Conservation (phyloP, 805 yeast genomes). For the Tetrapisispora namnaoensis region DNA sequence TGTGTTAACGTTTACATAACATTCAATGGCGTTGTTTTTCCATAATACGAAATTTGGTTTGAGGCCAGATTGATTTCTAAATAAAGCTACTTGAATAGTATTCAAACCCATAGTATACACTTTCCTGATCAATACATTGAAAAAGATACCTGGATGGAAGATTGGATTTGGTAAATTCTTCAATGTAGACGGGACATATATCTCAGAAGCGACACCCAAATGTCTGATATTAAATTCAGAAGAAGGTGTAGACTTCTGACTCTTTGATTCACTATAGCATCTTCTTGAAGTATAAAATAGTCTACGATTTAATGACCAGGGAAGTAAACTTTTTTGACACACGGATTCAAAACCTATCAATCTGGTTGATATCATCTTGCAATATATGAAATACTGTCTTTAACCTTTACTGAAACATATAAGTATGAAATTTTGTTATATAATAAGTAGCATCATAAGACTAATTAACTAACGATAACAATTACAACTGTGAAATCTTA, state of each 20-base stretch:
- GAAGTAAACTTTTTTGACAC: neutral
- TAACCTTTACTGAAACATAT: too few species aligned
- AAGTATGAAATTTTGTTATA: too few species aligned
- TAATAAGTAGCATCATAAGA: too few species aligned
- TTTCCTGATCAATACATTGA: slow-evolving; percentile 46
- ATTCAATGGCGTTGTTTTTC: slow-evolving; percentile 78
- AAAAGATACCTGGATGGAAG: slow-evolving; percentile 33
- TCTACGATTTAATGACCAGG: neutral
- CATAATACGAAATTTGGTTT: slow-evolving; percentile 65
- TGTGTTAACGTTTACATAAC: slow-evolving; percentile 66
- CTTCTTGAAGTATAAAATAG: neutral
- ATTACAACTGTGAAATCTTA: too few species aligned
- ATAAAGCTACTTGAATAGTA: slow-evolving; percentile 55
- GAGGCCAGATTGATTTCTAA: slow-evolving; percentile 57
- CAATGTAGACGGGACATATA: slow-evolving; percentile 44
- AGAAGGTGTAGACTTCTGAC: neutral
- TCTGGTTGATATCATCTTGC: neutral
- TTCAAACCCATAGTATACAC: slow-evolving; percentile 55
- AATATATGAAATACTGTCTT: too few species aligned
- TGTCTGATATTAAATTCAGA: slow-evolving; percentile 31
- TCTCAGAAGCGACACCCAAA: slow-evolving; percentile 34
- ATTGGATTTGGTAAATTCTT: slow-evolving; percentile 36
- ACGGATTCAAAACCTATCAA: neutral
- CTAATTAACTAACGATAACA: too few species aligned
- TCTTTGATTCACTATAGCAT: neutral